These are phyloP conservation scores for Lithospermum erythrorhizon DNA, from an alignment of 257 asterid species.

Conservation along the genomic window DNA sequence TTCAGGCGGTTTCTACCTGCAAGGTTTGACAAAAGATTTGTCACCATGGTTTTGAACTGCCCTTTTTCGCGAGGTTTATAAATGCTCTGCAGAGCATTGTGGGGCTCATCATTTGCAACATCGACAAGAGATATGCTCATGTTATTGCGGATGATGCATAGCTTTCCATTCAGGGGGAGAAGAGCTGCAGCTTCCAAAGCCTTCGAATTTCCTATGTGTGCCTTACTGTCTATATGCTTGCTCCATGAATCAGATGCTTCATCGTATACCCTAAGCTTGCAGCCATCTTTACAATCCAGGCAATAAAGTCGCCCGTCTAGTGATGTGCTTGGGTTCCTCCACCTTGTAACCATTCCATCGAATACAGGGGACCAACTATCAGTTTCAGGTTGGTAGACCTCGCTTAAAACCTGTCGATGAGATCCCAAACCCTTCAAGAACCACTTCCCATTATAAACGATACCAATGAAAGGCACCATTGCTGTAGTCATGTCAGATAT, in stretches of 20 bases:
- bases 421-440: slow-evolving; percentile 16
- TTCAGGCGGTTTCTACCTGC: slow-evolving; percentile 19
- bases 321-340: slow-evolving; percentile 17
- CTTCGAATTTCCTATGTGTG: slow-evolving; percentile 13
- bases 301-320: slow-evolving; percentile 11
- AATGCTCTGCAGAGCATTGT: slow-evolving; percentile 2
- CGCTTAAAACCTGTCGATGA: slow-evolving; percentile 13
- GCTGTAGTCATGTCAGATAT: slow-evolving; percentile 31
- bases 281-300: slow-evolving; percentile 15
- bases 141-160: slow-evolving; percentile 14
- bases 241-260: slow-evolving; percentile 12
- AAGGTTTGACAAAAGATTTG: slow-evolving; percentile 11
- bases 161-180: slow-evolving; percentile 12
- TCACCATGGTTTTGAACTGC: slow-evolving; percentile 13
- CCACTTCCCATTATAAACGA: slow-evolving; percentile 15
- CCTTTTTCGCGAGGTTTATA: slow-evolving; percentile 15
- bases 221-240: slow-evolving; percentile 13
- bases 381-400: slow-evolving; percentile 13
- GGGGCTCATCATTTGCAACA: slow-evolving; percentile 4
- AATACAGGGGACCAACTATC: slow-evolving; percentile 12
- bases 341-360: slow-evolving; percentile 14
- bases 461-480: slow-evolving; percentile 30
- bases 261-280: slow-evolving; percentile 12
- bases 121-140: slow-evolving; percentile 16
- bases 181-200: slow-evolving; percentile 18